Base-by-base conservation (phyloP, 148 eudicot genomes). In the Camellia lanceoleosa region DNA sequence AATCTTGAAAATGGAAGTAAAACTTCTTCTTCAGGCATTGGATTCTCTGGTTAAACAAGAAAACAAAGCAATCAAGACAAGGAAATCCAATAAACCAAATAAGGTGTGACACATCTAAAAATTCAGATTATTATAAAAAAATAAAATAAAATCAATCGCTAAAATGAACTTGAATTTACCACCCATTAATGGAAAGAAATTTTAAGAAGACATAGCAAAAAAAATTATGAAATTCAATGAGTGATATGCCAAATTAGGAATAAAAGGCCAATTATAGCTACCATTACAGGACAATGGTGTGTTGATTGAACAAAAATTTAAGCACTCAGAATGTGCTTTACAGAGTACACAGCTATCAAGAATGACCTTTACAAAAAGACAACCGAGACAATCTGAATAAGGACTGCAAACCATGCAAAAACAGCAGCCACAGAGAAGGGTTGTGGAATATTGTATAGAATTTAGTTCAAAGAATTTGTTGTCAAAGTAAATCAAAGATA, bases 1-100 rank as follows among this genome's bases (percentile, higher is more conserved):
- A 96, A 89, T 91, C 95, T 88, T 93, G 98, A 85, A 96, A 93
- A 86, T 89, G 91, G 82, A 85, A 91, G 85, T 93, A 96, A 84
- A 96, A 96, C 87, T 90, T 93, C 91, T 93, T 96, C 91, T 96
- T 96, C 91, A 93, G 84, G 88, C 82, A 87, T 76, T 96, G 99
- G 81, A 92, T 87, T 86, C 98, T 92, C 99, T 96, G 97, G 65
- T 78, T 46, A 54, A 81, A 82, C 55, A 83, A 81, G 46, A 75
- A 14, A 68, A 61, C 16, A 82, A 69, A 73, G 71, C 58, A 81
- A 66, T 71, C 46, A 82, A 73, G 64, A 79, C 68, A 41, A 20
- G 16, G 14, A n/a, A 56, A 62, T 14, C 64, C 41, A 41, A 55
- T 5, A n/a, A 46, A 52, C 20, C 56, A 72, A 49, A 6, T 23